A percentile compares a stretch with the other conserved stretches of the same genome.
phyloP scores from a whole-genome alignment of 2,329 filamentous ascomycete genomes.

The Annulohypoxylon truncatum region DNA sequence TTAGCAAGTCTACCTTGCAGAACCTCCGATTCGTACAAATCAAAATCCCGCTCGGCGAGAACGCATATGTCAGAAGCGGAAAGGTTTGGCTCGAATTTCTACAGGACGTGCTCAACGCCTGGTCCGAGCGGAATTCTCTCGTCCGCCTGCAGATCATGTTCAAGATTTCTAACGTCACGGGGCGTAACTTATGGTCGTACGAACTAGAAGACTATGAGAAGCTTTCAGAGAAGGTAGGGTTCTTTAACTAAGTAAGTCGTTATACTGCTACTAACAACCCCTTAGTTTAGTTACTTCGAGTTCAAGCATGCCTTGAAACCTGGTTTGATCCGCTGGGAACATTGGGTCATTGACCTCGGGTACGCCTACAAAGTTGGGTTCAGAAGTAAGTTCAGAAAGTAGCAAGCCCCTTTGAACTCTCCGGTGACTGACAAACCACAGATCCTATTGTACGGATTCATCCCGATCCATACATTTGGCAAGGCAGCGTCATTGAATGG shows the following conservation, averaged over 20 bases:
- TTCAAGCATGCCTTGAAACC: constrained; percentile 43
- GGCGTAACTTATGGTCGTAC: constrained; percentile 36
- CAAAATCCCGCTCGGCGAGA: constrained; percentile 49
- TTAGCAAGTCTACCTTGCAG: constrained; percentile 50
- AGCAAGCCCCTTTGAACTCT: background rate
- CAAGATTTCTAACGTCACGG: constrained; percentile 45
- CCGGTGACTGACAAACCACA: constrained; percentile 31
- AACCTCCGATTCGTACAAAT: constrained; percentile 49
- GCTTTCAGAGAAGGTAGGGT: constrained; percentile 40
- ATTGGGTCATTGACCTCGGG: constrained; percentile 46
- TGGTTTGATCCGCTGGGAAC: constrained; percentile 44
- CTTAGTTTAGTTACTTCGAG: constrained; percentile 44
- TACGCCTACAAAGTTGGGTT: constrained; percentile 46
- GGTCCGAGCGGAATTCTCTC: constrained; percentile 46
- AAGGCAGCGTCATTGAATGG: constrained; percentile 46
- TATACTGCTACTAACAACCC: constrained; percentile 7
- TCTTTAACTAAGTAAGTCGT: background rate
- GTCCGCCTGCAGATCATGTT: constrained; percentile 49
- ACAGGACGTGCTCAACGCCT: constrained; percentile 44
- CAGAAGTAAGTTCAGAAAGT: constrained; percentile 43
- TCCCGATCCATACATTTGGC: constrained; percentile 48
- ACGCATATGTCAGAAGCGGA: constrained; percentile 41
- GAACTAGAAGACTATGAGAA: constrained; percentile 43
- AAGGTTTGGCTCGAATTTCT: constrained; percentile 47
- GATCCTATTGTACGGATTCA: constrained; percentile 46